These are phyloP conservation scores for Blastosporella zonata DNA, from an alignment of 1,284 basidiomycete genomes.

Conservation along the genomic window DNA sequence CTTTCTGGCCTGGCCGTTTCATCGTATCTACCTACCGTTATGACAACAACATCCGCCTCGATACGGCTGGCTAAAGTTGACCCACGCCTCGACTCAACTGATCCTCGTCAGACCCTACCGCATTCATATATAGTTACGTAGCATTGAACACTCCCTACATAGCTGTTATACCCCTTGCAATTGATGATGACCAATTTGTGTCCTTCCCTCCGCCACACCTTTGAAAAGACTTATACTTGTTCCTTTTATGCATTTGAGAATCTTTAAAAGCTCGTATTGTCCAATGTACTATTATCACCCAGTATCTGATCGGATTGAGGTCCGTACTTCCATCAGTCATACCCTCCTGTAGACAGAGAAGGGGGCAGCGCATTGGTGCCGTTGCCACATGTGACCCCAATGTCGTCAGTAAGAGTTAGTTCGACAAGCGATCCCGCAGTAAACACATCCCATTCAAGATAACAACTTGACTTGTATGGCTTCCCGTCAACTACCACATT, in stretches of 20 bases:
- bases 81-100: background rate
- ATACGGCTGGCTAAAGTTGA: background rate
- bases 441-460: slow-evolving; percentile 61
- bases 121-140: too few species aligned
- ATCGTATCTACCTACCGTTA: too few species aligned
- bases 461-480: slow-evolving; percentile 58
- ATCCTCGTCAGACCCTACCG: background rate
- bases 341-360: slow-evolving; percentile 59
- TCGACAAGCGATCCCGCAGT: slow-evolving; percentile 47
- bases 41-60: too few species aligned
- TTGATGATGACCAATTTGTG: too few species aligned
- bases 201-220: too few species aligned
- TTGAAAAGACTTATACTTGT: too few species aligned
- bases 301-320: too few species aligned
- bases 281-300: too few species aligned
- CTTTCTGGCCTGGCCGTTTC: slow-evolving; percentile 61
- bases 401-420: slow-evolving; percentile 51
- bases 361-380: slow-evolving; percentile 48
- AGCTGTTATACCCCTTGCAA: too few species aligned
- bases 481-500: slow-evolving; percentile 53
- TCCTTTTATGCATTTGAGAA: too few species aligned
- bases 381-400: slow-evolving; percentile 47
- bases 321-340: slow-evolving; percentile 29
- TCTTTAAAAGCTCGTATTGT: too few species aligned
- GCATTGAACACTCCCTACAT: too few species aligned